These are phyloP conservation scores for Acanthochlamys bracteata DNA, from an alignment of 106 monocot species.

Conservation along the genomic window DNA sequence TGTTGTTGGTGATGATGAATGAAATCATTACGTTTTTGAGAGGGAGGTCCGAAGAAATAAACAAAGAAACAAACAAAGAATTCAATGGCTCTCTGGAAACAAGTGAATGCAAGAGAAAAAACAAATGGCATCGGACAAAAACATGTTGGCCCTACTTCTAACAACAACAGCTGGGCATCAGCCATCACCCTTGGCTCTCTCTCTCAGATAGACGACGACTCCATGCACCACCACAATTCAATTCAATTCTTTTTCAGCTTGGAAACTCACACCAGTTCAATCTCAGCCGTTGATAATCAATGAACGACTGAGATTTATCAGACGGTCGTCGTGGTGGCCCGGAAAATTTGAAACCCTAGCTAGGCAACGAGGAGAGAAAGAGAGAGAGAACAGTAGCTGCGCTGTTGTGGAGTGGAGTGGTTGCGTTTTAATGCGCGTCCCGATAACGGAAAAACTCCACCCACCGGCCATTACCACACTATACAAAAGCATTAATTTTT, in stretches of 20 bases:
- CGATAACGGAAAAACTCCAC: background rate
- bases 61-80: background rate
- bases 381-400: background rate
- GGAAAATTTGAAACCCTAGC: background rate
- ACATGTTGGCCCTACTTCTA: background rate
- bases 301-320: background rate
- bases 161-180: constrained; percentile 1
- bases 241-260: background rate
- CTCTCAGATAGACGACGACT: constrained; percentile 2
- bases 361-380: background rate
- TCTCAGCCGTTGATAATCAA: background rate
- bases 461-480: background rate
- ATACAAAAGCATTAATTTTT: background rate
- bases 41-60: background rate
- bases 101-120: background rate
- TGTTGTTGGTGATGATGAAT: constrained; percentile 1
- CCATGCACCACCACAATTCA: background rate
- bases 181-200: too few species aligned
- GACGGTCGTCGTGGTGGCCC: background rate
- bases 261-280: background rate
- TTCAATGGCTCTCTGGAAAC: background rate
- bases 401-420: background rate
- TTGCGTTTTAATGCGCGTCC: constrained; percentile 1
- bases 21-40: constrained; percentile 9
- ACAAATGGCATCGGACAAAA: background rate